A percentile compares a stretch with the other conserved stretches of the same genome.
Evolutionary conservation across 1,139 yeast species (phyloP).

Genomic region (Yarrowia galli): DNA sequence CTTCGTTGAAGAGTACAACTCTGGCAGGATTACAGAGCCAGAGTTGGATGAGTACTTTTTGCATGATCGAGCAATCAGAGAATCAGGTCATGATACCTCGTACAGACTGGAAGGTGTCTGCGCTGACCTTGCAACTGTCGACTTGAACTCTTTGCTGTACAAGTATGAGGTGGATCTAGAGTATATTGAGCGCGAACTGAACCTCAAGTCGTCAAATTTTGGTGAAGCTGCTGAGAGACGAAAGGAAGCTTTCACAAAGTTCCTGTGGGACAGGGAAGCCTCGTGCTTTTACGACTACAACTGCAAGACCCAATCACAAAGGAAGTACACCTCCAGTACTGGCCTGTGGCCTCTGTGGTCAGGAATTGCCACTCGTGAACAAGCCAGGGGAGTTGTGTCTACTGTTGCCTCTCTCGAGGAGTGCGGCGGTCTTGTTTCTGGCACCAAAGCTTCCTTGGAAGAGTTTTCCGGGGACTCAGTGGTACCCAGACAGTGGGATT

Average conservation of each 20-base stretch:
- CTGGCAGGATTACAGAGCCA: conserved; percentile 72
- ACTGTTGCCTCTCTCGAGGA: conserved; percentile 62
- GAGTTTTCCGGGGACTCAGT: conserved; percentile 76
- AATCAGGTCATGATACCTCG: conserved; percentile 95
- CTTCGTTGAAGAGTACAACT: conserved; percentile 74
- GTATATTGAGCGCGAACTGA: conserved; percentile 64
- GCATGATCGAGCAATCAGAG: conserved; percentile 95
- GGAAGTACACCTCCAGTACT: conserved; percentile 84
- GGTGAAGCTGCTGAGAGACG: conserved; percentile 62
- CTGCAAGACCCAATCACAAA: conserved; percentile 62
- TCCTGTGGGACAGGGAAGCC: conserved; percentile 83
- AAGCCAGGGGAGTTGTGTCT: conserved; percentile 59
- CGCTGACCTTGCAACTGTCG: conserved; percentile 90
- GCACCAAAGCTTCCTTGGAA: conserved; percentile 59
- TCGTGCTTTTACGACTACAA: conserved; percentile 89
- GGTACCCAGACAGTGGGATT: conserved; percentile 94
- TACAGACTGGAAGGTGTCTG: conserved; percentile 90
- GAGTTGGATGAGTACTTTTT: conserved; percentile 84
- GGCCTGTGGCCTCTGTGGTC: conserved; percentile 95
- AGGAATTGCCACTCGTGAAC: conserved; percentile 72
- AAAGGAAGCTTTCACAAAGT: conserved; percentile 64
- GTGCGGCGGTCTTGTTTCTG: conserved; percentile 88
- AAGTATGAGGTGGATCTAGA: conserved; percentile 92
- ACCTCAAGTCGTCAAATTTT: conserved; percentile 54
- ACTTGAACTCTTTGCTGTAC: conserved; percentile 82